phyloP scores from a whole-genome alignment of 768 basidiomycete genomes.

The Candolleomyces efflorescens region DNA sequence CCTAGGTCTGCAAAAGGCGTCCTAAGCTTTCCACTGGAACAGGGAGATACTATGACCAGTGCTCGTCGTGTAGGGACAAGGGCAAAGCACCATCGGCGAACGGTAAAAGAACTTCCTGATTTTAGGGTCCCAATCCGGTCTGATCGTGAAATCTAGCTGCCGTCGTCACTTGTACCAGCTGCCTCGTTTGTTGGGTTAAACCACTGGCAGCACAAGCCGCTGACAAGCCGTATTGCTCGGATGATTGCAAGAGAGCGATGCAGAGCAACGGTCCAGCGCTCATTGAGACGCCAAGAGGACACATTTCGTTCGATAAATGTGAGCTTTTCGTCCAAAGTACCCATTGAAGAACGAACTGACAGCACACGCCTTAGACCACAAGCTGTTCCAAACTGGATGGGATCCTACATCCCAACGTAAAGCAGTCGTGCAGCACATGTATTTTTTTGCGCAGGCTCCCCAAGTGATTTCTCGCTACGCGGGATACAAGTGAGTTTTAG shows the following conservation, averaged over 20 bases:
- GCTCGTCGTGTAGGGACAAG: slow-evolving; percentile 23
- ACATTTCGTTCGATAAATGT: background rate
- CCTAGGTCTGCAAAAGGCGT: slow-evolving; percentile 17
- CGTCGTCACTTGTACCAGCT: background rate
- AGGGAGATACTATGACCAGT: slow-evolving; percentile 17
- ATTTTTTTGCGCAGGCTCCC: slow-evolving; percentile 9
- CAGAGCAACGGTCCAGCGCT: background rate
- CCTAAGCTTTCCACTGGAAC: slow-evolving; percentile 16
- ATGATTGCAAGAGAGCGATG: background rate
- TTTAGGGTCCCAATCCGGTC: background rate
- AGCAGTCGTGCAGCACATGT: slow-evolving; percentile 14
- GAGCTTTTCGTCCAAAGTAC: background rate
- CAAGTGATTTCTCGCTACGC: slow-evolving; percentile 1
- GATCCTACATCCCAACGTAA: background rate
- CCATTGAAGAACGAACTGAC: too few species aligned
- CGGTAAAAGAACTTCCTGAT: background rate
- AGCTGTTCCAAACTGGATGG: slow-evolving; percentile 7
- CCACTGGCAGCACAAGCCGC: background rate
- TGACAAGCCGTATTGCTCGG: background rate
- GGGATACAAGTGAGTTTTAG: slow-evolving; percentile 7
- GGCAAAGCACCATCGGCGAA: background rate
- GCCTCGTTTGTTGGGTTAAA: background rate
- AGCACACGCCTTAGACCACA: slow-evolving; percentile 1
- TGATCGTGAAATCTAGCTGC: background rate
- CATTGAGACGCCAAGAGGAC: background rate